These are phyloP conservation scores for Diplodia scrobiculata DNA, from an alignment of 2,329 filamentous ascomycete species.

Conservation along the genomic window DNA sequence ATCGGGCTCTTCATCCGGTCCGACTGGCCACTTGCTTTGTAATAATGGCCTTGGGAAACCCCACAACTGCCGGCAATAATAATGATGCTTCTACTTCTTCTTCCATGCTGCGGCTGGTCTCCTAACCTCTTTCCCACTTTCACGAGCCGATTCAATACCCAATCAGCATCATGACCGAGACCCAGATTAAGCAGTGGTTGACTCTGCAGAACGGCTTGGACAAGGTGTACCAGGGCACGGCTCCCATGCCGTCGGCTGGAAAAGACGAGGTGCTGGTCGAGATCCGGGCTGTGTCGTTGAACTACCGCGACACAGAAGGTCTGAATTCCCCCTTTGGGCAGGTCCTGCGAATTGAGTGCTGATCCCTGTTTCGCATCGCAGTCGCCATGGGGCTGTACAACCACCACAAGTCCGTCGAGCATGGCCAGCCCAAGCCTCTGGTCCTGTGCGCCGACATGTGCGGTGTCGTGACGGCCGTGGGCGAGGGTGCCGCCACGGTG, in stretches of 20 bases:
- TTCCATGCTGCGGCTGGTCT: background rate
- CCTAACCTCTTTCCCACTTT: background rate
- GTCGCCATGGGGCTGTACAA: conserved; percentile 68
- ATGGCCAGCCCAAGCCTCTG: conserved; percentile 46
- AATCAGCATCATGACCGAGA: conserved; percentile 27
- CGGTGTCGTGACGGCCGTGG: conserved; percentile 59
- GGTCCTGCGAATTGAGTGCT: background rate
- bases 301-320: conserved; percentile 57
- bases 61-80: conserved; percentile 5
- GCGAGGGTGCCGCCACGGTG: conserved; percentile 46
- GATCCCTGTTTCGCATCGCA: conserved; percentile 37
- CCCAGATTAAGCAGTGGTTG: conserved; percentile 47
- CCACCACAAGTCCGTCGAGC: conserved; percentile 60
- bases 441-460: conserved; percentile 73
- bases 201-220: conserved; percentile 50
- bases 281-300: conserved; percentile 56
- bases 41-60: conserved; percentile 24
- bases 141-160: background rate
- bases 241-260: conserved; percentile 13
- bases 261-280: conserved; percentile 55
- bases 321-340: conserved; percentile 5
- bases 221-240: conserved; percentile 37
- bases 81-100: background rate
- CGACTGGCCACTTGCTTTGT: conserved; percentile 19
- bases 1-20: conserved; percentile 15